Base-by-base conservation (phyloP, 2,329 filamentous ascomycete genomes). In the Penicillium vulpinum region DNA sequence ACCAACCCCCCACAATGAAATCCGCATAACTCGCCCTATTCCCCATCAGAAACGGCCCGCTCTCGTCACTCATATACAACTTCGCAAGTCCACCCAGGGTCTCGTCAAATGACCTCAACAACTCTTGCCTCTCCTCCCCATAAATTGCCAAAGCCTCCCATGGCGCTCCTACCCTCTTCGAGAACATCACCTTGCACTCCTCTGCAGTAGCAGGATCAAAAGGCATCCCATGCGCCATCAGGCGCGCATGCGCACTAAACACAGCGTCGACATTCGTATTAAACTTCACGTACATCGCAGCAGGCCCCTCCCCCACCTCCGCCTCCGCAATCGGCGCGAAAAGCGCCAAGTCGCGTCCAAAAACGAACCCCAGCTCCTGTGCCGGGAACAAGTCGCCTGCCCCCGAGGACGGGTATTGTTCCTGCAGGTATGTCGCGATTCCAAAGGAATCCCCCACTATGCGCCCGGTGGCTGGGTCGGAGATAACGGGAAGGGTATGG, bases 381-480 rank as follows among this genome's bases (percentile, higher is more conserved):
- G 69, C 46, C 0, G 80, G 80, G 62, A 87, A 83, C 2, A 88
- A 74, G 44, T 77, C 68, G 0, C 78, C 77, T 1, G 66, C 73
- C 1, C 79, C 79, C 0, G 43, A 31, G 4, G 28, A 45, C 4
- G 83, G 82, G 53, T 83, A 85, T 0, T 68, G 76, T 1, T 77
- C 71, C 24, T 88, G 79, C 2, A 88, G 76, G 63, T 87, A 83
- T 26, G 80, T 70, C 7, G 86, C 86, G 58, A 88, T 88, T 51
- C 88, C 86, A 65, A 87, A 86, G 2, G 85, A 84, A 71, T 89
- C 86, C 5, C 86, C 86, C 3, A 88, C 75, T 49, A 0, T 70
- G 57, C 5, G 64, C 66, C 0, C 43, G 8, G 78, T 80, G 18
- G 64, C 54, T 0, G 74, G 67, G 49, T 87, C 82, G 1, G 73